phyloP scores from a whole-genome alignment of 345 rosid genomes.

The Triadica sebifera region DNA sequence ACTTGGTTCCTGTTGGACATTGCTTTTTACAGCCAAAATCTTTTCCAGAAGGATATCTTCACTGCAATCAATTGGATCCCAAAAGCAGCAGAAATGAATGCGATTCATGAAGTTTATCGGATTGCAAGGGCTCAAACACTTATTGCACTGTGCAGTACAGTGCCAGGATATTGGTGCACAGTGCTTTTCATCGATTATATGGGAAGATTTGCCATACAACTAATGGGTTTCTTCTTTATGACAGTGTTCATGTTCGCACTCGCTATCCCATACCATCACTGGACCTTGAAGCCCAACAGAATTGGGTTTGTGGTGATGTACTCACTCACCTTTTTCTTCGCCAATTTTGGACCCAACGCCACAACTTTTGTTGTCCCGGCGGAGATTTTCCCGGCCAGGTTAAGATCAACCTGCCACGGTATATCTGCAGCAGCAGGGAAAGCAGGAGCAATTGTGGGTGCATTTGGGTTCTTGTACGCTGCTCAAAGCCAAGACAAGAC shows the following conservation, averaged over 20 bases:
- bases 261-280: slow-evolving; percentile 32
- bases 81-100: slow-evolving; percentile 18
- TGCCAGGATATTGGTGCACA: slow-evolving; percentile 33
- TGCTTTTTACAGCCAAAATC: slow-evolving; percentile 33
- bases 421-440: slow-evolving; percentile 36
- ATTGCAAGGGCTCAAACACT: slow-evolving; percentile 29
- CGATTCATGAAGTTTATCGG: slow-evolving; percentile 19
- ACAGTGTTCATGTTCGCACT: slow-evolving; percentile 35
- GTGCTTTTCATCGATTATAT: slow-evolving; percentile 13
- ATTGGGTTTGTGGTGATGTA: slow-evolving; percentile 24
- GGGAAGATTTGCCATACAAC: slow-evolving; percentile 27
- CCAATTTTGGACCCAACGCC: slow-evolving; percentile 32
- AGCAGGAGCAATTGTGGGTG: slow-evolving; percentile 29
- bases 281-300: slow-evolving; percentile 22
- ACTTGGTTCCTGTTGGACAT: slow-evolving; percentile 31
- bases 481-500: slow-evolving; percentile 9
- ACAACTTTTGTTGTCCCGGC: slow-evolving; percentile 33
- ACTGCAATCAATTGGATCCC: slow-evolving; percentile 30
- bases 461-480: slow-evolving; percentile 29
- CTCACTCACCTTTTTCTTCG: slow-evolving; percentile 29
- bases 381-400: slow-evolving; percentile 29
- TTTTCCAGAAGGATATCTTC: slow-evolving; percentile 30
- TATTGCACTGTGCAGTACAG: slow-evolving; percentile 29
- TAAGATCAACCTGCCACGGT: slow-evolving; percentile 32
- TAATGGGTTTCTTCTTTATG: slow-evolving; percentile 36